Percentiles rank a stretch among this genome's conserved stretches.
phyloP scores from a whole-genome alignment of 768 basidiomycete species.

The Lactarius tabidus region DNA sequence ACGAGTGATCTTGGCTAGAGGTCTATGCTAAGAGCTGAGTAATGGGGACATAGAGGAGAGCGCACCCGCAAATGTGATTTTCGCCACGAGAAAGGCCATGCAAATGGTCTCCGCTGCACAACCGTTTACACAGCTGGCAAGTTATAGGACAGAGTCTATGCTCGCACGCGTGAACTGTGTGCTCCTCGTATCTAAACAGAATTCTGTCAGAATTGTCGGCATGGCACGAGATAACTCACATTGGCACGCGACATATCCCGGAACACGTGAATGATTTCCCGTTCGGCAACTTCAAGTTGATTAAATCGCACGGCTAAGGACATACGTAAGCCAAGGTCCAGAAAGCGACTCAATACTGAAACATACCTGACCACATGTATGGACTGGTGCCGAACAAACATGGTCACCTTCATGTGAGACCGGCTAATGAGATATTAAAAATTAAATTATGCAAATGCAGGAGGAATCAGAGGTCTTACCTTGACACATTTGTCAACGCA shows the following conservation, averaged over 20 bases:
- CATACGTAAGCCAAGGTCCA: no score
- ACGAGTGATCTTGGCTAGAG: slow-evolving; percentile 49
- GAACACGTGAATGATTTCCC: slow-evolving; percentile 8
- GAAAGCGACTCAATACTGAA: no score
- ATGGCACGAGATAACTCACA: not conserved
- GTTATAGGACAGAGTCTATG: slow-evolving; percentile 48
- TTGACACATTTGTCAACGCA: slow-evolving; percentile 51
- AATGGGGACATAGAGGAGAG: not conserved
- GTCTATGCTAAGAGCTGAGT: not conserved
- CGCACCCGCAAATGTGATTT: slow-evolving; percentile 56
- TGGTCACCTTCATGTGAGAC: slow-evolving; percentile 40
- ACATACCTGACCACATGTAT: slow-evolving; percentile 52
- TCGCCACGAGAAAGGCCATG: slow-evolving; percentile 42
- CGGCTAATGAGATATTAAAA: not conserved
- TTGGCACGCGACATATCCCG: slow-evolving; percentile 2
- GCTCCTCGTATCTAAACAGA: slow-evolving; percentile 39
- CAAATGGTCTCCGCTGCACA: slow-evolving; percentile 48
- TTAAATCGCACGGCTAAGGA: slow-evolving; percentile 10
- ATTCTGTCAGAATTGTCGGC: not conserved
- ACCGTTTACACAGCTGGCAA: slow-evolving; percentile 52
- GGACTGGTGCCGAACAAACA: slow-evolving; percentile 48
- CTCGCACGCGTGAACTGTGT: slow-evolving; percentile 48
- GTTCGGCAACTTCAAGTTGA: not conserved
- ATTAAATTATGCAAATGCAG: not conserved
- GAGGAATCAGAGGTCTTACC: slow-evolving; percentile 32